These are phyloP conservation scores for Lactarius sp. DNA, from an alignment of 768 basidiomycete species.

Conservation along the genomic window DNA sequence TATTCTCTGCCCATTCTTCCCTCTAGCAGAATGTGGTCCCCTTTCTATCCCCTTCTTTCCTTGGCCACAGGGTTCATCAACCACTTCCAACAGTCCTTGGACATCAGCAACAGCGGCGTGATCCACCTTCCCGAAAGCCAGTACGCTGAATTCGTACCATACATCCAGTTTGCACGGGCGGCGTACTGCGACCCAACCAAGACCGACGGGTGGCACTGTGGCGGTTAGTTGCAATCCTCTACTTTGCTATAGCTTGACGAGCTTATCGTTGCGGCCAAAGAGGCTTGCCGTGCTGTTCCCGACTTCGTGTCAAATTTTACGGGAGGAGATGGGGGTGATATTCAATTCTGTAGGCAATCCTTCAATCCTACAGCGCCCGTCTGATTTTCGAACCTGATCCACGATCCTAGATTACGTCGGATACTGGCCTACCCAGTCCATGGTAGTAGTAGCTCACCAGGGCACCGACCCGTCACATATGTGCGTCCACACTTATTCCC, in stretches of 20 bases:
- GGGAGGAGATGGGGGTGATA: conserved; percentile 47
- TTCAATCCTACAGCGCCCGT: not conserved
- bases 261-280: conserved; percentile 25
- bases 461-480: conserved; percentile 20
- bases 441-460: conserved; percentile 24
- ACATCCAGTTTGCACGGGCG: conserved; percentile 49
- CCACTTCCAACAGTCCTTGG: not conserved
- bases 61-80: not conserved
- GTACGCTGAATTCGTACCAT: conserved; percentile 41
- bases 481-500: conserved; percentile 1
- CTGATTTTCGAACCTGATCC: not conserved
- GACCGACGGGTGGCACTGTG: conserved; percentile 42
- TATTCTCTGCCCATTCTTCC: not conserved
- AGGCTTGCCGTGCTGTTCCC: conserved; percentile 39
- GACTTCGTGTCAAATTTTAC: conserved; percentile 38
- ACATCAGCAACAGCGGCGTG: conserved; percentile 14
- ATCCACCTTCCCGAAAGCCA: conserved; percentile 31
- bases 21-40: conserved; percentile 1
- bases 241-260: not conserved
- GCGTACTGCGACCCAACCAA: conserved; percentile 45
- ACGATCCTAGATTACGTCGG: conserved; percentile 22
- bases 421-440: conserved; percentile 20
- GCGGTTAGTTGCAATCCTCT: conserved; percentile 33
- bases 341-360: conserved; percentile 44
- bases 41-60: conserved; percentile 1